These are phyloP conservation scores for Fusarium subtropicale DNA, from an alignment of 2,329 filamentous ascomycete species.

Conservation along the genomic window DNA sequence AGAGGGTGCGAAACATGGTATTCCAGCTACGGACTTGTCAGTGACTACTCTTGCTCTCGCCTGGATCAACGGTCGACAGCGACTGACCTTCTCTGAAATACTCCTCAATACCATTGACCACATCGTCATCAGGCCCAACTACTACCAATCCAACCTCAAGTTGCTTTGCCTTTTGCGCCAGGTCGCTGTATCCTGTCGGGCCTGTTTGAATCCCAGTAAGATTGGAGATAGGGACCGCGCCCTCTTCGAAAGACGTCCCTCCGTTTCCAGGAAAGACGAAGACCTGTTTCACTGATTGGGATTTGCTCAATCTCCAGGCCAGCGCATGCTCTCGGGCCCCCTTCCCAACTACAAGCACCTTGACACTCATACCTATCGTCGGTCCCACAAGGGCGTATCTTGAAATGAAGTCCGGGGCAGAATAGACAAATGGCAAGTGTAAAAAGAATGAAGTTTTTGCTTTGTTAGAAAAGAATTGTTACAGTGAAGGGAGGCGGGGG, in stretches of 20 bases:
- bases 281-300: conserved; percentile 71
- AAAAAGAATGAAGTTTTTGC: background rate
- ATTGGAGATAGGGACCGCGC: conserved; percentile 68
- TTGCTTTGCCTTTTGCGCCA: conserved; percentile 71
- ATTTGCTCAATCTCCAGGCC: conserved; percentile 79
- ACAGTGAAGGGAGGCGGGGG: background rate
- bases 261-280: conserved; percentile 71
- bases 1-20: conserved; percentile 76
- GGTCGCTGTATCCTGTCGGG: conserved; percentile 70
- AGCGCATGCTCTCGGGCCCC: conserved; percentile 82
- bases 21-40: conserved; percentile 57
- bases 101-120: conserved; percentile 79
- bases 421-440: background rate
- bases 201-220: conserved; percentile 48
- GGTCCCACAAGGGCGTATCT: too few species aligned
- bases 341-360: conserved; percentile 76
- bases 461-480: background rate
- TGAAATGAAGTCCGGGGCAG: too few species aligned
- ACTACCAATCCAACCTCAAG: conserved; percentile 74
- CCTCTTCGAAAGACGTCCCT: conserved; percentile 62
- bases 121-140: conserved; percentile 78
- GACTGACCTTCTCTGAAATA: conserved; percentile 62
- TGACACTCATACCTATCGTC: background rate
- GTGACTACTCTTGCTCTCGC: fast-evolving
- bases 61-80: background rate